phyloP scores from a whole-genome alignment of 1,284 basidiomycete species.

The Boletus putidus region DNA sequence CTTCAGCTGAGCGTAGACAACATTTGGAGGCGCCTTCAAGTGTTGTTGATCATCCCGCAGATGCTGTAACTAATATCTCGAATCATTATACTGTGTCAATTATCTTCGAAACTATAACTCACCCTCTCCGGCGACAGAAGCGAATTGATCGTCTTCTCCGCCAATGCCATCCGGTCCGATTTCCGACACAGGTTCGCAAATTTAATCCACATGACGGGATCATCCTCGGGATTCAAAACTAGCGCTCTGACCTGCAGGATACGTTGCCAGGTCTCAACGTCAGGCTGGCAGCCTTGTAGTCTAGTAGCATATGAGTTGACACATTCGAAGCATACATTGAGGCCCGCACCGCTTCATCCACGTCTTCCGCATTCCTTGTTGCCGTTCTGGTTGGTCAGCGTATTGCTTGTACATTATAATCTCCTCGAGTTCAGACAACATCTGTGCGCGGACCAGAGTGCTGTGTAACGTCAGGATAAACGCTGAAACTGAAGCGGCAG shows the following conservation, averaged over 20 bases:
- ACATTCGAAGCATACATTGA: background rate
- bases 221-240: slow-evolving; percentile 91
- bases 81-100: slow-evolving; percentile 7
- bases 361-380: slow-evolving; percentile 82
- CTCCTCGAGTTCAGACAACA: slow-evolving; percentile 98
- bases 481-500: slow-evolving; percentile 1
- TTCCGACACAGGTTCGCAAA: slow-evolving; percentile 89
- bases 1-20: slow-evolving; percentile 97
- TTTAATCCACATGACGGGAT: slow-evolving; percentile 97
- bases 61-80: slow-evolving; percentile 38
- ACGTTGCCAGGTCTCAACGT: slow-evolving; percentile 99
- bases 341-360: slow-evolving; percentile 85
- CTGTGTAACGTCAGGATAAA: slow-evolving; percentile 44
- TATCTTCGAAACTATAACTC: slow-evolving; percentile 14
- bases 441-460: slow-evolving; percentile 96
- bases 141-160: slow-evolving; percentile 97
- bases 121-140: slow-evolving; percentile 72
- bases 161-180: slow-evolving; percentile 82
- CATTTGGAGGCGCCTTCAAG: slow-evolving; percentile 87
- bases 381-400: slow-evolving; percentile 91
- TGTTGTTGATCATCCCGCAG: slow-evolving; percentile 54
- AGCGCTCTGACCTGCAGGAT: slow-evolving; percentile 95
- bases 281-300: slow-evolving; percentile 94
- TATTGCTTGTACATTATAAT: slow-evolving; percentile 96
- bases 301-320: slow-evolving; percentile 43